Base-by-base conservation (phyloP, 108 stramenopile species). In the Seminavis robusta region DNA sequence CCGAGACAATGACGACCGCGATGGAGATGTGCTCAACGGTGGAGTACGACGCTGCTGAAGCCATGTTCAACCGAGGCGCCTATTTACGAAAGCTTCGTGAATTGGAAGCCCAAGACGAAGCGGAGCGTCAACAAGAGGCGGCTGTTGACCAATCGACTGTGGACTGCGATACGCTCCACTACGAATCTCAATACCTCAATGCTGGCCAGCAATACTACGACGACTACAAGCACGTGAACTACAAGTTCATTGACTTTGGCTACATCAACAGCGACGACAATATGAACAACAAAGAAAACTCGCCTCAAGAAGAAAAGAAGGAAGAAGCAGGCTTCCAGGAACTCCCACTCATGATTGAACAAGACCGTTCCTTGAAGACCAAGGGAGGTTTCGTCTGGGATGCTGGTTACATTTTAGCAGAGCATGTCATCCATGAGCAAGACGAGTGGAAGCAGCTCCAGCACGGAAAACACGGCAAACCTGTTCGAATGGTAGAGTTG, bases 331-430 rank as follows among this genome's bases (percentile, higher is more conserved):
- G 23, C 13, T 28, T 6, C 24, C 10, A 15, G 47, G 5, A 17
- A 19, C 4, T 0, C 48, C 52, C 56, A 3, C 32, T 92, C 8
- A 50, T 86, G 33, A 61, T 92, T 37, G 72, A 86, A 54, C 91
- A 92, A 52, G 75, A 84, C 21, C 81, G 81, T 28, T 9, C 19
- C 3, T 31, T 87, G 5, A 87, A 87, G 54, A n/a, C n/a, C n/a
- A 92, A 92, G 59, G 91, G 91, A 21, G 91, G 87, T 0, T 55
- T 89, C 0, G 74, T 80, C 42, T 92, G 91, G 91, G 87, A 89
- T 72, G 85, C 87, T 8, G 87, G 68, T 15, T 84, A 78, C 44
- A 70, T 86, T 23, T 49, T 92, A n/a, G 91, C 64, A 11, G 81
- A 92, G 33, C 73, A 83, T 60, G 55, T 92, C 25, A 74, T 83